Conservation (phyloP, 225 moss, liverwort and hornwort species). For the Takakia lepidozioides region DNA sequence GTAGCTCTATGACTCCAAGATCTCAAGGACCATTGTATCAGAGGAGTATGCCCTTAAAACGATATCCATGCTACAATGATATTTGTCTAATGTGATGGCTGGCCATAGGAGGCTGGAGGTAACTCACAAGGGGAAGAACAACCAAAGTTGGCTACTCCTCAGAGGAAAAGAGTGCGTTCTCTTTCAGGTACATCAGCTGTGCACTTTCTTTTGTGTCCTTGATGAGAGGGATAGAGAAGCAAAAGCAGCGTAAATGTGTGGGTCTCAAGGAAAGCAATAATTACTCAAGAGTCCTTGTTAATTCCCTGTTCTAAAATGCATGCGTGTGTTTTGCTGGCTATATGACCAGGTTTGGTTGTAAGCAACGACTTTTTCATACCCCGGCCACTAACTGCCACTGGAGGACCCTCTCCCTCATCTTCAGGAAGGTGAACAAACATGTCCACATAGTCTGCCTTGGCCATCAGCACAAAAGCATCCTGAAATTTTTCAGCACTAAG, state of each 20-base stretch:
- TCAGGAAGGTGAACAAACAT: constrained; percentile 25
- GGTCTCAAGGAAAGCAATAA: neutral
- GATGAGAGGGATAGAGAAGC: neutral
- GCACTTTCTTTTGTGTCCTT: neutral
- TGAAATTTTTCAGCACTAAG: neutral
- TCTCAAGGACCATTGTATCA: no score
- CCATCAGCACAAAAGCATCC: neutral
- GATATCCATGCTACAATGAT: no score
- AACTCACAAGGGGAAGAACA: constrained; percentile 3
- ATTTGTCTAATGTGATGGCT: neutral
- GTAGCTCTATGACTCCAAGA: neutral
- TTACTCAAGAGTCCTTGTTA: neutral
- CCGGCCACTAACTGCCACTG: constrained; percentile 22
- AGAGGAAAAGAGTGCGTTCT: constrained; percentile 28
- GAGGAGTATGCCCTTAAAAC: no score
- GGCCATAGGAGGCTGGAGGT: constrained; percentile 8
- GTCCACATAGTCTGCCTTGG: constrained; percentile 1
- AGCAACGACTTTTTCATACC: constrained; percentile 72
- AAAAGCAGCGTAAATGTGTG: neutral
- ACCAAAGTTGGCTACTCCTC: constrained; percentile 25
- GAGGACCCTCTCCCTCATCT: constrained; percentile 7
- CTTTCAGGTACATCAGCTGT: constrained; percentile 18
- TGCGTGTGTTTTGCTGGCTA: neutral
- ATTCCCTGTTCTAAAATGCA: neutral
- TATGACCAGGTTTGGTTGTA: constrained; percentile 37